Evolutionary conservation across 2,329 filamentous ascomycete species (phyloP).

Genomic region (Ophiostoma fasciatum): DNA sequence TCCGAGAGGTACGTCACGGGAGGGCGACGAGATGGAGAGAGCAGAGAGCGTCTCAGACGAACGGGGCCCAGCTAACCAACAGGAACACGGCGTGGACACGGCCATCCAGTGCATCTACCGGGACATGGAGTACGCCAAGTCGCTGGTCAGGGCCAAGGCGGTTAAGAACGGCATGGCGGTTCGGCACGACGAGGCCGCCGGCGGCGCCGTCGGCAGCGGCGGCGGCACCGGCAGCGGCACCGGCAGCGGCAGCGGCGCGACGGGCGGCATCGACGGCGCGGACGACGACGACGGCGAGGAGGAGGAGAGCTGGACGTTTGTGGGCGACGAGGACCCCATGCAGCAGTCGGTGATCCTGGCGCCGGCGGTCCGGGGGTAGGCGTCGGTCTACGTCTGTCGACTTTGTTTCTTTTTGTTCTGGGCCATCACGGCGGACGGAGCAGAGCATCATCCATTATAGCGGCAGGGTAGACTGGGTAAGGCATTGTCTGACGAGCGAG

Average conservation of each 20-base stretch:
- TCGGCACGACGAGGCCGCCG: conserved; percentile 17
- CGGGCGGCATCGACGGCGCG: conserved; percentile 18
- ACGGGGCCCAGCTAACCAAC: too few relatives aligned
- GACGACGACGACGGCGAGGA: conserved; percentile 42
- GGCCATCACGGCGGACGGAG: too few relatives aligned
- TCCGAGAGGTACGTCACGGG: conserved; percentile 64
- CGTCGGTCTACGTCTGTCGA: too few relatives aligned
- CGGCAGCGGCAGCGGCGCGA: conserved; percentile 17
- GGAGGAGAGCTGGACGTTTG: conserved; percentile 83
- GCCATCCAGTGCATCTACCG: conserved; percentile 90
- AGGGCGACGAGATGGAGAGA: too few relatives aligned
- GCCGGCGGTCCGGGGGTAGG: background rate
- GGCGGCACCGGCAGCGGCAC: conserved; percentile 38
- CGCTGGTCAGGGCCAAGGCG: conserved; percentile 55
- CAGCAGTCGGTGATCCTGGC: conserved; percentile 9
- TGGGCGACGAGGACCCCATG: conserved; percentile 34
- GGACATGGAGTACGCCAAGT: conserved; percentile 83
- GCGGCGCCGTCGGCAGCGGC: conserved; percentile 29
- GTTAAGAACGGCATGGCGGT: conserved; percentile 31
- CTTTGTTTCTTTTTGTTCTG: too few relatives aligned
- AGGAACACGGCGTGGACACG: conserved; percentile 75
- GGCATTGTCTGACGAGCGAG: too few relatives aligned
- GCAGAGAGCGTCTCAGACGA: too few relatives aligned
- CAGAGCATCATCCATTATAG: too few relatives aligned
- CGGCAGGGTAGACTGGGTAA: too few relatives aligned